Evolutionary conservation across 257 asterid genomes (phyloP).

Genomic region (Solanum piurae): DNA sequence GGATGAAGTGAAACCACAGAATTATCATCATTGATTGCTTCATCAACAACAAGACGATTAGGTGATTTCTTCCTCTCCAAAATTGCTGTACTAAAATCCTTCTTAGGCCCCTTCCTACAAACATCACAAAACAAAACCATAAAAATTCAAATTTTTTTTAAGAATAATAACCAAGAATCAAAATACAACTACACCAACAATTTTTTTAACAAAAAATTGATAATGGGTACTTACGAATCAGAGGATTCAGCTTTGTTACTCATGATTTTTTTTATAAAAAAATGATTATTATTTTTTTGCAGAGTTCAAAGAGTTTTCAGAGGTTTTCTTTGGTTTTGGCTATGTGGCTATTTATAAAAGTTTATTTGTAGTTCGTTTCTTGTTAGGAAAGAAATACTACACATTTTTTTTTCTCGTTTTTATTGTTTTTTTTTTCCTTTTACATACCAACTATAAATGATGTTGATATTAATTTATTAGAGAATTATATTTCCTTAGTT

Average conservation of each 20-base stretch:
- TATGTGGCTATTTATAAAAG: background rate
- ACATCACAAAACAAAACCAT: background rate
- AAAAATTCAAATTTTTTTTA: background rate
- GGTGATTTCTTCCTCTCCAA: constrained; percentile 81
- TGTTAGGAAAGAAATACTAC: constrained; percentile 42
- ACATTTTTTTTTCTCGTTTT: background rate
- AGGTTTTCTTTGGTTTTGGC: constrained; percentile 3
- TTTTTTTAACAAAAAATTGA: constrained; percentile 10
- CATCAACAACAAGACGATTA: constrained; percentile 77
- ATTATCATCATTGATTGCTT: constrained; percentile 74
- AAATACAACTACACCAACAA: background rate
- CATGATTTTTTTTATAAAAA: constrained; percentile 12
- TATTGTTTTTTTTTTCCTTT: background rate
- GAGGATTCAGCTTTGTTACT: constrained; percentile 56
- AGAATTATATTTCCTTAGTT: background rate
- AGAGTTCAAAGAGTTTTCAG: background rate
- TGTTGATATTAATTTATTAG: background rate
- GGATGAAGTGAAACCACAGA: constrained; percentile 76
- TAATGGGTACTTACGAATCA: constrained; percentile 35
- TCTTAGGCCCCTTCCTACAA: constrained; percentile 68
- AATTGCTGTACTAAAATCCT: constrained; percentile 82
- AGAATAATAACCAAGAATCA: background rate
- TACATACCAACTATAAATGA: background rate
- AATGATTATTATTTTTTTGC: background rate
- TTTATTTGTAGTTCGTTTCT: constrained; percentile 18